phyloP scores from a whole-genome alignment of 202 grass and related monocot species.

The Musa balbisiana region DNA sequence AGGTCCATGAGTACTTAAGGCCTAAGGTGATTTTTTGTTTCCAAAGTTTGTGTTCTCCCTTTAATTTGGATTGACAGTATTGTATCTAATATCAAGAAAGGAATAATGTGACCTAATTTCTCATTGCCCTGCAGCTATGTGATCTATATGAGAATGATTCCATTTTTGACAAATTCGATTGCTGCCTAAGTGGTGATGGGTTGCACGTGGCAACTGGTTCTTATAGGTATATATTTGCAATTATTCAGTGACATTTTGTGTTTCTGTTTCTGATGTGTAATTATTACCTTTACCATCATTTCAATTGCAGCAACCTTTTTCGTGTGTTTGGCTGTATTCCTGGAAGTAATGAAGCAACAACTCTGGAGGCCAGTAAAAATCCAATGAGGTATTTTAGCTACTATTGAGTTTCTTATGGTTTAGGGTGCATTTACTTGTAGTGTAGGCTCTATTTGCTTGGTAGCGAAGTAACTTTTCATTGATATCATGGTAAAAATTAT shows the following conservation, averaged over 20 bases:
- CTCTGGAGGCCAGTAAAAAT: conserved; percentile 86
- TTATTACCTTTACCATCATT: not conserved
- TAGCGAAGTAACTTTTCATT: too few species aligned
- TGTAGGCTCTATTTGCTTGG: not conserved
- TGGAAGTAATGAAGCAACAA: conserved; percentile 53
- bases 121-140: conserved; percentile 56
- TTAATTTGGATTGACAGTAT: not conserved
- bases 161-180: conserved; percentile 99
- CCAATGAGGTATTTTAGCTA: conserved; percentile 55
- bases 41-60: not conserved
- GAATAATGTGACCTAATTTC: not conserved
- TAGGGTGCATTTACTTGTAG: not conserved
- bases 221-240: conserved; percentile 57
- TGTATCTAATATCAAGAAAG: not conserved
- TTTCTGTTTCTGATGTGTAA: not conserved
- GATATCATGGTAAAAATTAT: not conserved
- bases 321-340: conserved; percentile 64
- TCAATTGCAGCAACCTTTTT: conserved; percentile 78
- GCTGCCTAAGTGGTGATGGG: conserved; percentile 87
- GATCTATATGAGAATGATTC: conserved; percentile 98
- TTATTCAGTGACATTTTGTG: not conserved
- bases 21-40: conserved; percentile 5
- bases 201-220: conserved; percentile 84
- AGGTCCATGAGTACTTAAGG: conserved; percentile 13
- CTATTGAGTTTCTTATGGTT: not conserved